Percentiles rank a stretch among this genome's conserved stretches.
Evolutionary conservation across 805 yeast genomes (phyloP).

Genomic region (Diddensiella santjacobensis): DNA sequence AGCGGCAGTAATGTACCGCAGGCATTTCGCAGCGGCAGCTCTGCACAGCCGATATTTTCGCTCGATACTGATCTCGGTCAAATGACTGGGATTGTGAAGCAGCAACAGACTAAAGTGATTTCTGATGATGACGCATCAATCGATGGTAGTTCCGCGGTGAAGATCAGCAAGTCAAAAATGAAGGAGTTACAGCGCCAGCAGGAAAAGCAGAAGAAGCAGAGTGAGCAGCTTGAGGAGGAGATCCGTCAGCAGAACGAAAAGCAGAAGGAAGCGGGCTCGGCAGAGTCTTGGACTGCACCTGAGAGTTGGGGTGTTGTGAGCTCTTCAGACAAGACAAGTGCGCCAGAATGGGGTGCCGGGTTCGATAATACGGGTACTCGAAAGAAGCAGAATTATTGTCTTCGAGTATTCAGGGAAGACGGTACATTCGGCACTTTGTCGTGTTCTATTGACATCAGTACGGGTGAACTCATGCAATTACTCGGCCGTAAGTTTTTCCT

Average conservation of each 20-base stretch:
- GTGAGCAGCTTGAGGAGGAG: slow-evolving; percentile 22
- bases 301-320: slow-evolving; percentile 28
- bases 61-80: slow-evolving; percentile 48
- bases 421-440: slow-evolving; percentile 82
- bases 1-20: background rate
- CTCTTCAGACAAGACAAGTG: background rate
- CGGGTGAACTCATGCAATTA: slow-evolving; percentile 64
- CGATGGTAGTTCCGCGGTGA: background rate
- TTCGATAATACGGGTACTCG: slow-evolving; percentile 17
- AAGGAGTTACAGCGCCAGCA: slow-evolving; percentile 2
- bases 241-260: slow-evolving; percentile 9
- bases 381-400: slow-evolving; percentile 25
- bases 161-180: slow-evolving; percentile 2
- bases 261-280: background rate
- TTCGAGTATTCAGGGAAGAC: slow-evolving; percentile 78
- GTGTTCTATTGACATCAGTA: slow-evolving; percentile 73
- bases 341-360: slow-evolving; percentile 28
- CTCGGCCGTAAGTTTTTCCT: slow-evolving; percentile 76
- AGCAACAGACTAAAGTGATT: background rate
- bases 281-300: slow-evolving; percentile 25
- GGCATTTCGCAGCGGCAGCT: background rate
- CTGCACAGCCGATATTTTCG: slow-evolving; percentile 2
- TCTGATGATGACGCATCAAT: slow-evolving; percentile 1
- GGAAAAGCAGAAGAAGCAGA: slow-evolving; percentile 1
- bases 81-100: slow-evolving; percentile 47